Base-by-base conservation (phyloP, 176 grass and related monocot species). In the Raddia distichophylla region DNA sequence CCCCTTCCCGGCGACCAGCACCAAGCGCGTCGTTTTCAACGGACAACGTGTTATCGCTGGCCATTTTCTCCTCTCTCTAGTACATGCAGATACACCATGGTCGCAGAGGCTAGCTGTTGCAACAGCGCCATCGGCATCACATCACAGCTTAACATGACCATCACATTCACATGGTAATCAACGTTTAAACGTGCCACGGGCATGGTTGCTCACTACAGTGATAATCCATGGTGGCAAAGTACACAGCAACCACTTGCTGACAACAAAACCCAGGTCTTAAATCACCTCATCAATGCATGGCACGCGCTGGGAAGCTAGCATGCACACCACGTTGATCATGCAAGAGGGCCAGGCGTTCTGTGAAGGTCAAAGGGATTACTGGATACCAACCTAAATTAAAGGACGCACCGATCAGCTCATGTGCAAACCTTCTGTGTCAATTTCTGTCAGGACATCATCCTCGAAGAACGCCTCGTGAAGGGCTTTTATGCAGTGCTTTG, bases 391-490 rank as follows among this genome's bases (percentile, higher is more conserved):
- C 11, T 63, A 34, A 32, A 6, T 4, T 63, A 34, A 32, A 6
- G 5, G 5, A 2, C 34, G 48, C 7, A 14, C 35, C 3, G n/a
- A 5, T 81, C 71, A 81, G 34, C 48, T 55, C 54, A 56, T 27
- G 5, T 50, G 60, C 46, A 68, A 8, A 8, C 71, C 34, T 6
- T 53, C 82, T n/a, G 47, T 50, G 13, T 86, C 79, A 2, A 88
- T 18, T 48, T 83, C 79, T 19, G 76, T 64, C 64, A 88, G 66
- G 37, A 85, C 68, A 74, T 88, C 80, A 7, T 77, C 82, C 78
- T 93, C 80, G 8, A 99, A 96, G 87, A 99, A 99, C 3, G 93
- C 83, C 32, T 73, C 82, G 45, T 99, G 96, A 43, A 95, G 82
- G 64, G 89, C 89, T 54, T 68, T 69, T 43, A 95, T 63, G 71